phyloP scores from a whole-genome alignment of 2,329 filamentous ascomycete genomes.

The Aureobasidium mangrovei region DNA sequence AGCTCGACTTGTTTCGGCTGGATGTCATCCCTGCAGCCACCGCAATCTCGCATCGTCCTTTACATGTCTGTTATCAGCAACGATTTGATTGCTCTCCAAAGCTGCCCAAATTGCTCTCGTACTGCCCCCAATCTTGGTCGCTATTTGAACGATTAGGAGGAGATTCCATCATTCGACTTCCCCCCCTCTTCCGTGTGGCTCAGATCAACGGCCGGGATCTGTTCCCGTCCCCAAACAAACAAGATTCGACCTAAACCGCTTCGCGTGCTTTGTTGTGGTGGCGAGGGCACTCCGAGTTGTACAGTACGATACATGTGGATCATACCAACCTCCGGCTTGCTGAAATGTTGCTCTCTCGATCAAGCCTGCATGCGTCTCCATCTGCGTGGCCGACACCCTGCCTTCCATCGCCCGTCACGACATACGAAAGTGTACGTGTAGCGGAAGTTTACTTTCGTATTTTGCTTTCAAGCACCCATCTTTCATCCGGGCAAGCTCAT shows the following conservation, averaged over 20 bases:
- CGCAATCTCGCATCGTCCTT: conserved; percentile 13
- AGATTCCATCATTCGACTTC: background rate
- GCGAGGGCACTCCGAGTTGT: background rate
- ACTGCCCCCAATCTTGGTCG: conserved; percentile 3
- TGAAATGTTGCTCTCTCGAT: background rate
- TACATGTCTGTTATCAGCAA: conserved; percentile 12
- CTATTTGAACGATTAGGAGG: background rate
- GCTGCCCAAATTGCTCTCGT: conserved; percentile 2
- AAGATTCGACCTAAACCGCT: conserved; percentile 4
- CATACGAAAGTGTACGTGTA: background rate
- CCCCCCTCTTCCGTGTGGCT: background rate
- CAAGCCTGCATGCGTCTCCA: background rate
- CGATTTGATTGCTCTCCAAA: conserved; percentile 10
- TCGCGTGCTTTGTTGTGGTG: conserved; percentile 4
- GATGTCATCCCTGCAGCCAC: conserved; percentile 14
- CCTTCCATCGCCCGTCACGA: background rate
- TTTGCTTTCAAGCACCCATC: background rate
- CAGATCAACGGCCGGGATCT: conserved; percentile 12
- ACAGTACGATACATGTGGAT: conserved; percentile 1
- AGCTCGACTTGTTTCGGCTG: conserved; percentile 10
- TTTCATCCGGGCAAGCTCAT: background rate
- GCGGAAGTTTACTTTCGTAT: background rate
- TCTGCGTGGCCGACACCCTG: background rate
- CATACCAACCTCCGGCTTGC: conserved; percentile 9
- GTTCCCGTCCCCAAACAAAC: conserved; percentile 11